phyloP scores from a whole-genome alignment of 108 stramenopile species.

The Cyclotella distinguenda region DNA sequence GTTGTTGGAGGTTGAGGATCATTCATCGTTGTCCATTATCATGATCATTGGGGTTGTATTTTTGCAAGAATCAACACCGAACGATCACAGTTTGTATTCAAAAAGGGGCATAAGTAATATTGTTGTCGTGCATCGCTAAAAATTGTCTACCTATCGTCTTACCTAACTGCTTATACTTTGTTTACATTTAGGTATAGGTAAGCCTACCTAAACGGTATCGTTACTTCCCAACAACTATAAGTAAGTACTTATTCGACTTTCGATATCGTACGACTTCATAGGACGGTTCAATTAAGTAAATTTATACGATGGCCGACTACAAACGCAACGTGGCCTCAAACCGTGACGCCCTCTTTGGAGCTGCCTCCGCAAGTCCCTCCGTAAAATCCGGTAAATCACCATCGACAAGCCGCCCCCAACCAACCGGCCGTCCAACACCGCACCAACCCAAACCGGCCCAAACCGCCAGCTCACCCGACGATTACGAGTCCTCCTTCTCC shows the following conservation, averaged over 20 bases:
- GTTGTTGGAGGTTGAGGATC: no score
- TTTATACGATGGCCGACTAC: constrained; percentile 47
- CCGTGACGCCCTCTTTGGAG: constrained; percentile 81
- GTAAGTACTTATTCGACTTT: background rate
- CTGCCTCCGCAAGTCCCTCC: constrained; percentile 19
- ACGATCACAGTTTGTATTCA: no score
- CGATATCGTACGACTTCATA: background rate
- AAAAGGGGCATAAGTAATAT: no score
- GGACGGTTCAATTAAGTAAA: background rate
- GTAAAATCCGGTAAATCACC: constrained; percentile 1
- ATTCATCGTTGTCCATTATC: no score
- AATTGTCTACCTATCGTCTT: no score
- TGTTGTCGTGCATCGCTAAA: no score
- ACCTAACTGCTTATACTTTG: no score
- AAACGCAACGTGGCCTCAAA: constrained; percentile 64
- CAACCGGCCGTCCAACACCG: constrained; percentile 3
- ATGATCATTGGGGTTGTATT: no score
- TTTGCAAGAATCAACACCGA: no score
- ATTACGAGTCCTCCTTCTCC: constrained; percentile 5
- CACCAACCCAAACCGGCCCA: constrained; percentile 6
- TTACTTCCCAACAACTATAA: background rate
- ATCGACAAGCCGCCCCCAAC: constrained; percentile 2
- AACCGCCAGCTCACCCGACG: background rate
- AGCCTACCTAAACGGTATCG: no score
- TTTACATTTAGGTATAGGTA: no score